Base-by-base conservation (phyloP, 2,329 filamentous ascomycete genomes). In the Neurospora crassa region DNA sequence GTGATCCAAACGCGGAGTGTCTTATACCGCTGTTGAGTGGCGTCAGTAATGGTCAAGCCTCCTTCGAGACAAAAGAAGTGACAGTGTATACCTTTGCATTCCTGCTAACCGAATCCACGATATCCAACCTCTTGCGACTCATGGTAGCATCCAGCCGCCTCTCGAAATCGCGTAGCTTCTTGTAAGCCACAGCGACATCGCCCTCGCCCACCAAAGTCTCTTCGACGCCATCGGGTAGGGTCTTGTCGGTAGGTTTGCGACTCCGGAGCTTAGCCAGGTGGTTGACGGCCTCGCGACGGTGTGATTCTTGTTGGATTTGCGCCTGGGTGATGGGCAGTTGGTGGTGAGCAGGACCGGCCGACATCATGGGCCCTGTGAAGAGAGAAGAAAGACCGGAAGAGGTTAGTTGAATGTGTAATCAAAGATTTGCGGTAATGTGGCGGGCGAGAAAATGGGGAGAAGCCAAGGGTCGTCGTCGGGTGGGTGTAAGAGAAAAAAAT, bases 1-100 rank as follows among this genome's bases (percentile, higher is more conserved):
- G 90, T 94, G 77, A 99, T 90, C 94, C 94, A 98, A 74, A 99
- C 88, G 73, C 95, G 91, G 81, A 99, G 85, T 2, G 93, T 97
- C 78, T 91, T 92, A 80, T 91, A 91, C 75, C 92, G 89, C 88
- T 93, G 71, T 29, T 69, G 6, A 18, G 14, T 18, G 14, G 34
- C 16, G 14, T 40, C n/a, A 18, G 47, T 43, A 69, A 3, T 37
- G 16, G 34, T 40, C 1, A 14, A 18, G 7, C 59, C 34, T 37
- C 34, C 34, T 6, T 37, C 1, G 34, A 8, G 8, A 8, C 7
- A 37, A 43, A 43, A 42, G 2, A 16, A 11, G 45, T 3, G 20
- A 3, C 10, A 20, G 14, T 67, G 67, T 80, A 69, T 79, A 90
- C 88, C 86, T 92, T 96, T 72, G 89, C 85, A 73, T 90, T 91